Evolutionary conservation across 306 rosid species (phyloP).

Genomic region (Oxytropis ochrocephala): DNA sequence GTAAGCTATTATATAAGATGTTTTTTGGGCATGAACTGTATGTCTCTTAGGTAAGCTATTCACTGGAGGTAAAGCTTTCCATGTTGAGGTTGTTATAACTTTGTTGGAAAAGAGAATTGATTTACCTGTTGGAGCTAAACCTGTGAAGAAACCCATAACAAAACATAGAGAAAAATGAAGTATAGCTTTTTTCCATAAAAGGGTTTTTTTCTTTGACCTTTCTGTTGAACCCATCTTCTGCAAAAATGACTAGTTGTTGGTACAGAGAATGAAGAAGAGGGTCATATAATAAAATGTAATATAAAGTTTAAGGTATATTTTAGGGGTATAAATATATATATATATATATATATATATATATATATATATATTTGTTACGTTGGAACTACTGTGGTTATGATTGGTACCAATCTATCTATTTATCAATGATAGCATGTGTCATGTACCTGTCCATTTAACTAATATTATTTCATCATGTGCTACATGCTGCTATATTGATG

Average conservation of each 20-base stretch:
- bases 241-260: conserved; percentile 3
- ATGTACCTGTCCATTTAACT: conserved; percentile 4
- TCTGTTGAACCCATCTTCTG: conserved; percentile 63
- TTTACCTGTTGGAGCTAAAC: conserved; percentile 80
- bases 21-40: conserved; percentile 9
- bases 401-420: conserved; percentile 53
- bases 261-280: conserved; percentile 19
- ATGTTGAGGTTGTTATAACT: conserved; percentile 22
- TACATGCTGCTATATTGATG: conserved; percentile 10
- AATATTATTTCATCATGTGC: not conserved
- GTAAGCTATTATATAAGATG: too few relatives aligned
- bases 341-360: too few relatives aligned
- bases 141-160: conserved; percentile 85
- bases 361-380: conserved; percentile 15
- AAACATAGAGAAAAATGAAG: conserved; percentile 82
- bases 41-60: conserved; percentile 8
- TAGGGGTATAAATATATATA: conserved; percentile 3
- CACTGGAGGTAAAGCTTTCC: conserved; percentile 23
- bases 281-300: not conserved
- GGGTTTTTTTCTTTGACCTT: conserved; percentile 74
- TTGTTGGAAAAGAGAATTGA: conserved; percentile 30
- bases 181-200: conserved; percentile 76
- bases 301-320: conserved; percentile 23
- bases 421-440: conserved; percentile 1
- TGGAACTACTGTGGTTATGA: conserved; percentile 22